Evolutionary conservation across 2,329 filamentous ascomycete species (phyloP).

Genomic region (Mariannaea sp.): DNA sequence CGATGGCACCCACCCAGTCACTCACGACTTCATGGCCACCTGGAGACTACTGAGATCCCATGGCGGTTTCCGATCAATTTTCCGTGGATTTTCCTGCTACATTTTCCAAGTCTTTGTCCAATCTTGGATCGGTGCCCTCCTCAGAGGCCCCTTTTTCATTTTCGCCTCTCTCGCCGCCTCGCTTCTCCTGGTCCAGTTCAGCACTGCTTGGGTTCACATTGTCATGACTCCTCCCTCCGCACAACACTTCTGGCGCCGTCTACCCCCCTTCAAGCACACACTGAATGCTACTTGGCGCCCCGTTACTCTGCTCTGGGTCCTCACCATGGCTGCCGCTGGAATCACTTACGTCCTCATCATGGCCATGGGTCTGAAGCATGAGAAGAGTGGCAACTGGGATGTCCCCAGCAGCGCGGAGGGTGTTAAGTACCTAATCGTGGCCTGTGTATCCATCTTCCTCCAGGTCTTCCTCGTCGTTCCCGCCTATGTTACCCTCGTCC

Average conservation of each 20-base stretch:
- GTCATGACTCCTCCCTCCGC: constrained; percentile 74
- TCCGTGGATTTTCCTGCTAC: constrained; percentile 68
- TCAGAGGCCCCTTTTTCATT: constrained; percentile 53
- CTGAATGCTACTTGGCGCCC: constrained; percentile 73
- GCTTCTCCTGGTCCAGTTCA: constrained; percentile 68
- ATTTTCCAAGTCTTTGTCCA: constrained; percentile 46
- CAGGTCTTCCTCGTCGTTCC: constrained; percentile 73
- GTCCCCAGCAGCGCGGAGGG: constrained; percentile 43
- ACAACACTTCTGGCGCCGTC: constrained; percentile 69
- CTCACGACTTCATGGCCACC: constrained; percentile 56
- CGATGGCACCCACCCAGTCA: constrained; percentile 42
- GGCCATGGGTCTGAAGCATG: constrained; percentile 50
- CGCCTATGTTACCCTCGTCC: constrained; percentile 74
- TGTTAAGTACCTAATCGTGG: constrained; percentile 53
- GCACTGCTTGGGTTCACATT: constrained; percentile 83
- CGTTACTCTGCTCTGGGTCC: constrained; percentile 64
- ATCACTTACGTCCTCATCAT: constrained; percentile 51
- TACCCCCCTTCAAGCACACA: constrained; percentile 66
- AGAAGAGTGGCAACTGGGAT: constrained; percentile 44
- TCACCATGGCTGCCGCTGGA: constrained; percentile 55
- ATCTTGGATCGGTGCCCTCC: constrained; percentile 47
- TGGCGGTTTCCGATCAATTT: constrained; percentile 67
- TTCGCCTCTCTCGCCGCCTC: constrained; percentile 51
- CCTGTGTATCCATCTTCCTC: constrained; percentile 53
- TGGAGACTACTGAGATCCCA: constrained; percentile 62